phyloP scores from a whole-genome alignment of 1,139 yeast genomes.

The Geotrichum bryndzae region DNA sequence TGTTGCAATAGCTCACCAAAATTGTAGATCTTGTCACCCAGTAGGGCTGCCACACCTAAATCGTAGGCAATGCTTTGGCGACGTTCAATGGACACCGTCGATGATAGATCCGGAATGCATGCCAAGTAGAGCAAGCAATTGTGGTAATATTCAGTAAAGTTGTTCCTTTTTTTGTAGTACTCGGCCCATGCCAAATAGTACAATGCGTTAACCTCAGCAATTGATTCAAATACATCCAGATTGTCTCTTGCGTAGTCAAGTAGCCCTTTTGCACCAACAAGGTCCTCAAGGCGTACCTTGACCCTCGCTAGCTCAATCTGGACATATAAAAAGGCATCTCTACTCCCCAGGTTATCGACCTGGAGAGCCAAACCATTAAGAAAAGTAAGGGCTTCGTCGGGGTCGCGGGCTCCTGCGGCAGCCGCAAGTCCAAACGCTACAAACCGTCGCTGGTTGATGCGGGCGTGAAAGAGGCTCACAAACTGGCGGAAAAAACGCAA shows the following conservation, averaged over 20 bases:
- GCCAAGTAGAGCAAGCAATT: slow-evolving; percentile 59
- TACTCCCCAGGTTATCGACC: slow-evolving; percentile 42
- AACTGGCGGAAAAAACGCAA: slow-evolving; percentile 67
- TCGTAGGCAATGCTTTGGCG: slow-evolving; percentile 66
- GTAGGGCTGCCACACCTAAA: slow-evolving; percentile 75
- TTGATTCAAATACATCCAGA: slow-evolving; percentile 55
- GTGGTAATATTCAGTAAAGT: slow-evolving; percentile 74
- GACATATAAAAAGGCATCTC: slow-evolving; percentile 56
- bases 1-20: slow-evolving; percentile 93
- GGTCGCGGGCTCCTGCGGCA: slow-evolving; percentile 43
- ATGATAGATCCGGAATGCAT: slow-evolving; percentile 43
- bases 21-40: slow-evolving; percentile 89
- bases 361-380: slow-evolving; percentile 47
- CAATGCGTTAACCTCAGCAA: slow-evolving; percentile 74
- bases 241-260: slow-evolving; percentile 56
- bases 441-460: slow-evolving; percentile 71
- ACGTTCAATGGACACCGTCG: slow-evolving; percentile 46
- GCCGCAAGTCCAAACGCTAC: slow-evolving; percentile 69
- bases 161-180: slow-evolving; percentile 64
- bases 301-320: slow-evolving; percentile 74
- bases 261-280: slow-evolving; percentile 60
- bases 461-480: slow-evolving; percentile 57
- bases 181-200: slow-evolving; percentile 78
- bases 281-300: slow-evolving; percentile 52
- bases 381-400: slow-evolving; percentile 51